Evolutionary conservation across 306 rosid genomes (phyloP), one percentile per base, ranked within the genome.

Genomic region (Medicago arabica): DNA sequence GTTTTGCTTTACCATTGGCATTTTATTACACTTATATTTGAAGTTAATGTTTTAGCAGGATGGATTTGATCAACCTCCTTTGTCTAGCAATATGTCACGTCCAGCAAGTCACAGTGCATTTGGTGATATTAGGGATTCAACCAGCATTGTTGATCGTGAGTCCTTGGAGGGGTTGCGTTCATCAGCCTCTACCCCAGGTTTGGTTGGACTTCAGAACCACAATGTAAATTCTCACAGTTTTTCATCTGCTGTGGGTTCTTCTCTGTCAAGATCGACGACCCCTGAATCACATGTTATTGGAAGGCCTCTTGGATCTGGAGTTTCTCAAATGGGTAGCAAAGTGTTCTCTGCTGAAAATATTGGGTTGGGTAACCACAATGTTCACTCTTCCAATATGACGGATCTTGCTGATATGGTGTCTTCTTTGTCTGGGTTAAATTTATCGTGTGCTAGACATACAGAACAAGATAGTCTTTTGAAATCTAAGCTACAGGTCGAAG

Each of bases 201-300:
- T 81, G 84, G 72, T 84, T 11, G 91, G 93, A 68, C 84, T 85
- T 85, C 97, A 87, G 83, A 85, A 82, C 80, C 89, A 82, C 69
- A 85, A 81, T 50, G 72, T 78, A 43, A 31, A 80, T 75, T 81
- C 98, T 74, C 87, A 68, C 67, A 76, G 85, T 75, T 88, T 86
- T 85, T 54, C 86, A 74, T 74, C 97, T 55, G 78, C 88, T 38
- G 82, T 82, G 62, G 89, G 93, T 58, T 78, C 89, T 65, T 79
- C 96, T 69, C 74, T 89, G 72, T 83, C 97, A 9, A 86, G 92
- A 75, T 87, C 87, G 69, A 80, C 89, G 69, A 89, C 96, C 46
- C 96, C 97, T 69, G 99, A 95, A 69, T 87, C 77, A 34, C 93
- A 86, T 71, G 63, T 82, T 47, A 86, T 85, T 87, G 97, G 93